Conservation (phyloP, 2,329 filamentous ascomycete genomes). For the Eurotiales sp. region DNA sequence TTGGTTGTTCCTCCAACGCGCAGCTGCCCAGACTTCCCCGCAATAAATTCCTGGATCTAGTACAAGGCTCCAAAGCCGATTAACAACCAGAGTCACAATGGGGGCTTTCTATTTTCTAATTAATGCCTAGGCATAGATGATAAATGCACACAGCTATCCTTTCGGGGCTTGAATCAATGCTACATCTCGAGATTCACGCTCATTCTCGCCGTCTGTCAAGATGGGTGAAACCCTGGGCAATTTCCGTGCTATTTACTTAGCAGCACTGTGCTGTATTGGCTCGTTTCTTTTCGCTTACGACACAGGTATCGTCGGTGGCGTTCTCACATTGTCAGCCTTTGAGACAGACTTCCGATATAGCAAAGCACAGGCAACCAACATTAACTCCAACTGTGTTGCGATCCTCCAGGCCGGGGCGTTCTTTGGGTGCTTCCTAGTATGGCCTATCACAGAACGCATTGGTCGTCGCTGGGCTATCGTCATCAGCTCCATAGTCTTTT, state of each 20-base stretch:
- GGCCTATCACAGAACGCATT: slow-evolving; percentile 43
- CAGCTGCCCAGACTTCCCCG: no score
- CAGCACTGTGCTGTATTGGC: slow-evolving; percentile 1
- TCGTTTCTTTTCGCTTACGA: slow-evolving; percentile 34
- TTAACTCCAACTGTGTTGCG: slow-evolving; percentile 2
- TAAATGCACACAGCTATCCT: no score
- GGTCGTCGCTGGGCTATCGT: slow-evolving; percentile 47
- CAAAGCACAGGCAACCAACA: slow-evolving; percentile 2
- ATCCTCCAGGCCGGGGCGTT: slow-evolving; percentile 52
- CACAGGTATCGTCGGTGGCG: slow-evolving; percentile 38
- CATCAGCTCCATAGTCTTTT: slow-evolving; percentile 40
- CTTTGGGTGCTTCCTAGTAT: slow-evolving; percentile 48
- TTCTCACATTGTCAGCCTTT: slow-evolving; percentile 44
- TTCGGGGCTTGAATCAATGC: no score
- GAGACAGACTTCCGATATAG: slow-evolving; percentile 39
- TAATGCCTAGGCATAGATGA: no score
- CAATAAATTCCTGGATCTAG: no score
- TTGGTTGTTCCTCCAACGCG: no score
- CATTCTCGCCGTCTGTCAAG: no score
- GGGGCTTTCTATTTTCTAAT: no score
- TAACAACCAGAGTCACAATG: no score
- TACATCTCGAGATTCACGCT: no score
- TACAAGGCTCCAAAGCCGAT: no score
- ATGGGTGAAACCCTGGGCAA: background rate
- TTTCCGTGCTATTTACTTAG: slow-evolving; percentile 7